These are phyloP conservation scores for Crithidia mellificae DNA, from an alignment of 208 protist species.

Conservation along the genomic window DNA sequence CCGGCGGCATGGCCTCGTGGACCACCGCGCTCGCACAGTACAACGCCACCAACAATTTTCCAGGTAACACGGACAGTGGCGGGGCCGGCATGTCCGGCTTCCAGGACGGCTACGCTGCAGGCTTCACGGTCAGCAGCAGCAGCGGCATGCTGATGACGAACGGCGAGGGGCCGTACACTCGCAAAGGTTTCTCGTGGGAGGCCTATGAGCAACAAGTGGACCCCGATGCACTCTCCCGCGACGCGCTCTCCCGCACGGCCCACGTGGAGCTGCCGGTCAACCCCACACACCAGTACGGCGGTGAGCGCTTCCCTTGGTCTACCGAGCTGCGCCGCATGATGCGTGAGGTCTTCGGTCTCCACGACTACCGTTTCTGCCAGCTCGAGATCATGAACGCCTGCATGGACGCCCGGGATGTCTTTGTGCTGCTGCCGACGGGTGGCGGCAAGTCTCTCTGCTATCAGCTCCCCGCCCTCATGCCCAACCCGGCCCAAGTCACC, in stretches of 20 bases:
- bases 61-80: too few species aligned
- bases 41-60: too few species aligned
- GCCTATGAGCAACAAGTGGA: conserved; percentile 57
- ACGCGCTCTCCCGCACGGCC: conserved; percentile 38
- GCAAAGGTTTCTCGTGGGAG: conserved; percentile 68
- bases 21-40: conserved; percentile 12
- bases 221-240: conserved; percentile 37
- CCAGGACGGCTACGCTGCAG: background rate
- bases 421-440: conserved; percentile 95
- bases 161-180: conserved; percentile 10
- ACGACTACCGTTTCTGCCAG: conserved; percentile 92
- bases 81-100: background rate
- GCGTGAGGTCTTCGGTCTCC: conserved; percentile 88
- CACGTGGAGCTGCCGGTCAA: conserved; percentile 73
- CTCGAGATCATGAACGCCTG: conserved; percentile 95
- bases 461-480: conserved; percentile 93
- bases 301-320: conserved; percentile 82
- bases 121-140: background rate
- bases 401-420: conserved; percentile 90
- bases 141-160: too few species aligned
- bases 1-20: conserved; percentile 9
- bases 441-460: conserved; percentile 97
- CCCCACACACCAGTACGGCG: conserved; percentile 61
- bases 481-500: conserved; percentile 79
- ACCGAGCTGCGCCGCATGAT: conserved; percentile 82